Base-by-base conservation (phyloP, 1,139 yeast genomes). In the Meyerozyma sp. region DNA sequence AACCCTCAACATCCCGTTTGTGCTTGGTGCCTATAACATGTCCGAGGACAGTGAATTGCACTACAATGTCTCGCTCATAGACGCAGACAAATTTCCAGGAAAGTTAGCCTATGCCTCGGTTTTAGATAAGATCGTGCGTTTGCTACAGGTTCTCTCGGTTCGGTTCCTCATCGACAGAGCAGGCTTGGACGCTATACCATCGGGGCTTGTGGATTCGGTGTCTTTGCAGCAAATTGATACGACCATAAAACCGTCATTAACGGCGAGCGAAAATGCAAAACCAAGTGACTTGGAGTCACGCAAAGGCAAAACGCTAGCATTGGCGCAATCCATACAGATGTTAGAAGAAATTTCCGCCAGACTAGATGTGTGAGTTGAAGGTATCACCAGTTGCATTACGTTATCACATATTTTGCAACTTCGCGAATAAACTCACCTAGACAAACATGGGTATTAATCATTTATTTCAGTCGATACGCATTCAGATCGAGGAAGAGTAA, bases 101-200 rank as follows among this genome's bases (percentile, higher is more conserved):
- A 60, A 55, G 42, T 27, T 42, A 7, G 40, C 47, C 11, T 62
- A 56, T 40, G 51, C 54, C 11, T 36, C 46, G 6, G 46, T 59
- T 5, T 40, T 64, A 18, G 39, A 47, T 26, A 49, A 49, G 28
- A 53, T 64, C 2, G 48, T 58, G 1, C 50, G 49, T 20, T 42
- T 56, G 13, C 42, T 63, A 23, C 50, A 50, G 25, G 40, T 54
- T 5, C 44, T 63, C 32, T 47, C 58, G 7, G 45, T 63, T n/a
- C 62, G 59, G 41, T 58, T 52, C 29, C 44, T 59, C 25, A 51
- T 59, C 2, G 40, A 48, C 6, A 44, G 49, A 16, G 41, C 49
- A 21, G 65, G 65, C 8, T 37, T 28, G 26, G 13, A 35, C 39
- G 26, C 11, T 10, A 10, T 34, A 11, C 37, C 37, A 16, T 8